Base-by-base conservation (phyloP, 2,329 filamentous ascomycete species). In the Colletotrichum endophyticum region DNA sequence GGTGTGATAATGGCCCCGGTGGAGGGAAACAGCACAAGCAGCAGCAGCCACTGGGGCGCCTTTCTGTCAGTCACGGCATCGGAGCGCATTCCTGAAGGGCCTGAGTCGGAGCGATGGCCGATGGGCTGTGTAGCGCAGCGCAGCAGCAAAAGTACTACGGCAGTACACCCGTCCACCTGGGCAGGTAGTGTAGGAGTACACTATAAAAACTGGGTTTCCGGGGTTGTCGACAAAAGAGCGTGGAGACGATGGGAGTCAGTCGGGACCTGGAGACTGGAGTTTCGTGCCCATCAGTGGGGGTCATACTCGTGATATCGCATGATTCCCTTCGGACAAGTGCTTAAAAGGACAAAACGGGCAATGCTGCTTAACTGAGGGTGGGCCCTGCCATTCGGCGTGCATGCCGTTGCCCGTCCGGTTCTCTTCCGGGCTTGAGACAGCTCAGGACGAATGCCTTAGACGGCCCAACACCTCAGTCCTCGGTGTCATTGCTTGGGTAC, bases 331-430 rank as follows among this genome's bases (percentile, higher is more conserved):
- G 68, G 68, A 62, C 36, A 39, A 25, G 68, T 63, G 57, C 68
- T 70, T 22, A 49, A 70, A 70, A 70, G 57, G 68, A n/a, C 68
- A 62, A 70, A 70, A 62, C 27, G 57, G 66, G 66, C 57, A 61
- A 27, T 44, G 5, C 12, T 61, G 28, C 25, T 49, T 49, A 16
- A 22, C n/a, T 59, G 12, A 32, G 8, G 56, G 70, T 73, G 70
- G 64, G 44, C 16, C 28, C 69, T 32, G 19, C 36, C 49, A 22
- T 57, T 76, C 70, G 64, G 74, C 74, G 22, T 59, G 32, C 39
- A 56, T 39, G 39, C 70, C 73, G 73, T 68, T 73, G 28, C 63
- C 73, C 73, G 73, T 76, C 73, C 70, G 73, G 64, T 76, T 36
- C 57, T 36, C 53, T 49, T 73, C 73, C 73, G 73, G 73, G 27